phyloP scores from a whole-genome alignment of 345 rosid species.

The Luvunga scandens region DNA sequence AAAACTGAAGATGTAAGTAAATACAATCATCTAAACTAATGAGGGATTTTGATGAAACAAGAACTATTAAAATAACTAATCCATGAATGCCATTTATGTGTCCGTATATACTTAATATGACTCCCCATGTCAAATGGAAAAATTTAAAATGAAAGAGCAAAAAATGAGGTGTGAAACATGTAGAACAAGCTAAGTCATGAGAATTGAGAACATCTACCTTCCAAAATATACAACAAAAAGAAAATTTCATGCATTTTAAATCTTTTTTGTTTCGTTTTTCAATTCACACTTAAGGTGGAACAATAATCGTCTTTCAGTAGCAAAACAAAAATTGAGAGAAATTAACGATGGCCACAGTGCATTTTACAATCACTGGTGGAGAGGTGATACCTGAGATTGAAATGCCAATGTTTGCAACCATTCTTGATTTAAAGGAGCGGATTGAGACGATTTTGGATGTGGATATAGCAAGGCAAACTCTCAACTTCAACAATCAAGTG shows the following conservation, averaged over 20 bases:
- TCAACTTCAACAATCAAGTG: neutral
- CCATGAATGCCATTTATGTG: neutral
- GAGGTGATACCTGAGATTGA: constrained; percentile 5
- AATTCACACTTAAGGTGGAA: neutral
- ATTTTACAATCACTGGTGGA: neutral
- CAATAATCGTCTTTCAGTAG: neutral
- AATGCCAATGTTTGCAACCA: neutral
- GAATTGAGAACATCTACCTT: neutral
- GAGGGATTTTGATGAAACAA: no score
- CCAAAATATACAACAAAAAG: neutral
- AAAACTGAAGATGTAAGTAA: no score
- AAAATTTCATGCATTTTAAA: neutral
- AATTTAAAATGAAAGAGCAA: no score
- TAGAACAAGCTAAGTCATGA: neutral
- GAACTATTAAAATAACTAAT: no score
- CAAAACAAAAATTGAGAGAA: no score
- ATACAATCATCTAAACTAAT: no score
- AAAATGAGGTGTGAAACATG: neutral
- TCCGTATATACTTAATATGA: neutral
- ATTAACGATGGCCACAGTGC: neutral
- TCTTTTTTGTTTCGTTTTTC: neutral
- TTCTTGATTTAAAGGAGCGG: neutral
- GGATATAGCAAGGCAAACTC: neutral
- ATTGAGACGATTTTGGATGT: neutral
- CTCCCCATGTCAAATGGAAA: neutral